These are phyloP conservation scores for Aphanomyces euteiches DNA, from an alignment of 352 stramenopile genomes.

Conservation along the genomic window DNA sequence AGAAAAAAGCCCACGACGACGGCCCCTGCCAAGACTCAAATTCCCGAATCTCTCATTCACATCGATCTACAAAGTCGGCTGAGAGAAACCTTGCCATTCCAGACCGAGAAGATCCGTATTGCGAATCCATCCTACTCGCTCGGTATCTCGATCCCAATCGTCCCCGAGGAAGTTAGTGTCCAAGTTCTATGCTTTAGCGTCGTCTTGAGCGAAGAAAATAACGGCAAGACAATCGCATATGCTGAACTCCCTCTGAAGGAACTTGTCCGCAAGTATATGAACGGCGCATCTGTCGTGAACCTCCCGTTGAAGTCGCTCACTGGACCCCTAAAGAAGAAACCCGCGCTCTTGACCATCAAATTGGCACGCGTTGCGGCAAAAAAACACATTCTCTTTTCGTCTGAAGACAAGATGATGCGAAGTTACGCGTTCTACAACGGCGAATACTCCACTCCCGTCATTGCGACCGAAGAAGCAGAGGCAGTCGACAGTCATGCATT, in stretches of 20 bases:
- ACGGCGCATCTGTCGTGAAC: conserved; percentile 20
- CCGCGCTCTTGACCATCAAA: conserved; percentile 20
- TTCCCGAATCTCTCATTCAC: conserved; percentile 25
- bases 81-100: conserved; percentile 27
- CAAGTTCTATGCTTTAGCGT: conserved; percentile 29
- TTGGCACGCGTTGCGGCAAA: conserved; percentile 14
- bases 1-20: conserved; percentile 6
- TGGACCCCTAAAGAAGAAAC: background rate
- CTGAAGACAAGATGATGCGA: conserved; percentile 29
- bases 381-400: conserved; percentile 3
- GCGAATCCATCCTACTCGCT: conserved; percentile 22
- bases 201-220: conserved; percentile 25
- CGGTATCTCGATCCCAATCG: conserved; percentile 25
- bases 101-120: conserved; percentile 27
- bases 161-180: conserved; percentile 8
- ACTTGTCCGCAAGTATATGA: conserved; percentile 27
- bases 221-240: conserved; percentile 28
- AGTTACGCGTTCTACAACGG: conserved; percentile 30
- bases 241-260: conserved; percentile 29
- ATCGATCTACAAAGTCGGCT: conserved; percentile 28
- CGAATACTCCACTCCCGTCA: conserved; percentile 28
- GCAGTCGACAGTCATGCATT: conserved; percentile 23
- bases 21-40: background rate
- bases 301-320: conserved; percentile 23
- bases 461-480: conserved; percentile 24